Conservation (phyloP, 768 basidiomycete species). For the Pleurotus giganteus region DNA sequence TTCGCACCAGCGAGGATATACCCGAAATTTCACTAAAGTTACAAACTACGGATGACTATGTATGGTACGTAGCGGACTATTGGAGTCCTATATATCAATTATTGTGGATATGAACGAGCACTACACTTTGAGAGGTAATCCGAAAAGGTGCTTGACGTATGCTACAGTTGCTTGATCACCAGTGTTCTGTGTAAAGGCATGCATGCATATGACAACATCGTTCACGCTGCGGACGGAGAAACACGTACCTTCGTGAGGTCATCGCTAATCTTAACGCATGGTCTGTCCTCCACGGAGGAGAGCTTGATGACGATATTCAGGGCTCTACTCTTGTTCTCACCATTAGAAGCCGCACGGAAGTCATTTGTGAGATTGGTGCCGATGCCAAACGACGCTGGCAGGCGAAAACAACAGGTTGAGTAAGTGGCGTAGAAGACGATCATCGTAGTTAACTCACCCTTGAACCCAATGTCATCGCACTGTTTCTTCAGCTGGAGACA, state of each 20-base stretch:
- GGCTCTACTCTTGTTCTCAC: slow-evolving; percentile 74
- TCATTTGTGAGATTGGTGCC: slow-evolving; percentile 94
- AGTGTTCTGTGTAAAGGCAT: slow-evolving; percentile 2
- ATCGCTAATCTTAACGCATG: slow-evolving; percentile 93
- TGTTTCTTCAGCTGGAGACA: slow-evolving; percentile 68
- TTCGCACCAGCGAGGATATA: too few species aligned
- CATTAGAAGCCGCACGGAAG: slow-evolving; percentile 42
- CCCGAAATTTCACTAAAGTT: too few species aligned
- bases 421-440: slow-evolving; percentile 6
- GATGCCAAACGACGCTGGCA: slow-evolving; percentile 88
- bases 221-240: neutral
- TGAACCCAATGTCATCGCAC: slow-evolving; percentile 71
- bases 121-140: slow-evolving; percentile 5
- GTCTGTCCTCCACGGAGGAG: slow-evolving; percentile 63
- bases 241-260: slow-evolving; percentile 70
- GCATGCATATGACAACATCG: neutral
- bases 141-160: slow-evolving; percentile 10
- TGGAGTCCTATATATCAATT: too few species aligned
- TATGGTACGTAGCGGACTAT: too few species aligned
- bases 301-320: slow-evolving; percentile 97
- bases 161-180: slow-evolving; percentile 8
- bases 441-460: slow-evolving; percentile 35
- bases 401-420: too few species aligned
- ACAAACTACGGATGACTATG: too few species aligned
- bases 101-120: too few species aligned